Evolutionary conservation across 1,284 basidiomycete genomes (phyloP), one percentile per base, ranked within the genome.

Genomic region (Pseudozyma flocculosa): DNA sequence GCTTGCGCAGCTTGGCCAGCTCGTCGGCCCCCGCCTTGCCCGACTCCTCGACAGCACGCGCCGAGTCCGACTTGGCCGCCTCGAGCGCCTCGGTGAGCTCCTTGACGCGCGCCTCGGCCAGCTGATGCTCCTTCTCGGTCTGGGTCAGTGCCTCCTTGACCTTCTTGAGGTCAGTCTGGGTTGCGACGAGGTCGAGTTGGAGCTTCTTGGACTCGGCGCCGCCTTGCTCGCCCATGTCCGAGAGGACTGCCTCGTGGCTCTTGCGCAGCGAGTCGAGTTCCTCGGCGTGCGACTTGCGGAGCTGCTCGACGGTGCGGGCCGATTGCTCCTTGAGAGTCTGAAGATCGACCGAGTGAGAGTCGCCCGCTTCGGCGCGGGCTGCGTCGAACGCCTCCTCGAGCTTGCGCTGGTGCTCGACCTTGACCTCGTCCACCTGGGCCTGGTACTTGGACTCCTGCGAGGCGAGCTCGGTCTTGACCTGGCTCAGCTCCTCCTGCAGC

Each of bases 341-440:
- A 22, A 68, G 53, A 22, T 68, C 68, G 8, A 45, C 53, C 22
- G 59, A 63, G 48, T 67, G 68, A 14, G 43, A 34, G 45, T 60
- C 56, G 7, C 64, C 68, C 15, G 68, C 68, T 40, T 67, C 60
- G 17, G 64, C 56, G 3, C 61, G 61, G 4, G 68, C 68, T 45
- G 64, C 57, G 32, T 70, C 61, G 21, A 61, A 65, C 7, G 57
- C 61, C 2, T 67, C 64, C 51, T 52, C 50, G 7, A 68, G 45
- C 52, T 70, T 63, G 26, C 54, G 45, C 29, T 66, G 62, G 40
- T 60, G 57, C 48, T 69, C 54, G 10, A 56, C 62, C 46, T 68
- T 54, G 41, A 60, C 50, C 23, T 68, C 58, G 42, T 60, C 61
- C 2, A 62, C 45, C 47, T 68, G 54, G 15, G 54, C 57, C 21